Percentiles rank a stretch among this genome's conserved stretches.
Evolutionary conservation across 352 stramenopile genomes (phyloP).

Genomic region (Phytophthora ramorum): DNA sequence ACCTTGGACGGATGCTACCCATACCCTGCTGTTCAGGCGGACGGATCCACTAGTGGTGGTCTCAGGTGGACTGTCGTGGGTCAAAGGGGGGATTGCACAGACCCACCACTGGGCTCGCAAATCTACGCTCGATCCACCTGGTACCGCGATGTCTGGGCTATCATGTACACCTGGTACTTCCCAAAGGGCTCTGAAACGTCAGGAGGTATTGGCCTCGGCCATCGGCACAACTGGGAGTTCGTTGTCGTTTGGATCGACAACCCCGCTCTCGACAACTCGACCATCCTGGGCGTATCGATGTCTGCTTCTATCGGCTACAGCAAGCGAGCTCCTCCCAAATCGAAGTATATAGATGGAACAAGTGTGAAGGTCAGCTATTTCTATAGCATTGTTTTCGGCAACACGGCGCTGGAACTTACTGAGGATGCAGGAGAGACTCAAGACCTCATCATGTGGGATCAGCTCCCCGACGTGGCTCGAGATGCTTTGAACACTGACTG

Average conservation of each 20-base stretch:
- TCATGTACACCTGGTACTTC: constrained; percentile 40
- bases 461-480: constrained; percentile 24
- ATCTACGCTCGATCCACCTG: constrained; percentile 32
- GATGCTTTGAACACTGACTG: constrained; percentile 32
- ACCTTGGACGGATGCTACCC: constrained; percentile 32
- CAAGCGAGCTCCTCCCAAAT: constrained; percentile 8
- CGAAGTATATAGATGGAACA: constrained; percentile 17
- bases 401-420: constrained; percentile 26
- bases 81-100: constrained; percentile 30
- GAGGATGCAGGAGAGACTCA: constrained; percentile 30
- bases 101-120: constrained; percentile 30
- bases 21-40: constrained; percentile 31
- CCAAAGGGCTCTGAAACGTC: constrained; percentile 25
- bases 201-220: constrained; percentile 13
- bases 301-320: constrained; percentile 23
- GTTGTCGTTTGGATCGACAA: constrained; percentile 40
- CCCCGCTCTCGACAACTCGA: constrained; percentile 17
- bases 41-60: constrained; percentile 28
- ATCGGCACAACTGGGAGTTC: constrained; percentile 57
- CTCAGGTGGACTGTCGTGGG: constrained; percentile 28
- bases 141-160: constrained; percentile 31
- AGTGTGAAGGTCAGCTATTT: constrained; percentile 37
- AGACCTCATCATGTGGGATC: constrained; percentile 34
- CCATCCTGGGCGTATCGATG: constrained; percentile 32
- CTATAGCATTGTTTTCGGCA: constrained; percentile 27